Percentiles rank a stretch among this genome's conserved stretches.
Conservation (phyloP, 1,284 basidiomycete species). For the Irpex rosettiformis region DNA sequence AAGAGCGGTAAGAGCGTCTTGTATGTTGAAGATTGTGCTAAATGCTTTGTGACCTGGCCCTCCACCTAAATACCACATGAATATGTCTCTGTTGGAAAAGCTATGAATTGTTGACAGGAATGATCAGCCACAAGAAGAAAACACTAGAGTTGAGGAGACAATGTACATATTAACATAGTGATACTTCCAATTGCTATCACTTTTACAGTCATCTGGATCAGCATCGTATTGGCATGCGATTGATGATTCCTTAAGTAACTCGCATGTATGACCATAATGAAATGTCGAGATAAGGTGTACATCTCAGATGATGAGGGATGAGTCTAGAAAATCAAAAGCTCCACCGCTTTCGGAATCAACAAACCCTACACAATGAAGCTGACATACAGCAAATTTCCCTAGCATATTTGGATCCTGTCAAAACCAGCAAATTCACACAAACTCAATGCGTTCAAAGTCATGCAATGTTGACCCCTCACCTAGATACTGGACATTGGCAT, state of each 20-base stretch:
- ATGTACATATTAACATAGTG: constrained; percentile 10
- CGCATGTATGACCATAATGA: constrained; percentile 9
- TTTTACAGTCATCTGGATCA: background rate
- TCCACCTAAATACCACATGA: constrained; percentile 7
- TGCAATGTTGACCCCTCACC: constrained; percentile 6
- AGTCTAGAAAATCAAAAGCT: constrained; percentile 25
- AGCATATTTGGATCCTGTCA: constrained; percentile 3
- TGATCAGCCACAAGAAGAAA: background rate
- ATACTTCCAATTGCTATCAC: background rate
- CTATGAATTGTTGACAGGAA: too few species aligned
- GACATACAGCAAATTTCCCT: constrained; percentile 8
- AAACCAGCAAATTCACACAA: constrained; percentile 29
- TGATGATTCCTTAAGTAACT: constrained; percentile 11
- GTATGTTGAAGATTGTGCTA: background rate
- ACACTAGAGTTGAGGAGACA: background rate
- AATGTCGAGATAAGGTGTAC: constrained; percentile 25
- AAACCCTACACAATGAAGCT: constrained; percentile 15
- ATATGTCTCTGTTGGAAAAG: constrained; percentile 8
- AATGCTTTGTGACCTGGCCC: constrained; percentile 6
- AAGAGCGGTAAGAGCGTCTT: background rate
- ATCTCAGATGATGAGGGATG: constrained; percentile 19
- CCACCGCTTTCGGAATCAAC: background rate
- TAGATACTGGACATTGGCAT: constrained; percentile 19
- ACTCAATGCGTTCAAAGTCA: constrained; percentile 16
- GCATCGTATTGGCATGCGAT: constrained; percentile 6